phyloP scores from a whole-genome alignment of 768 basidiomycete genomes.

The Podaxis sp. region DNA sequence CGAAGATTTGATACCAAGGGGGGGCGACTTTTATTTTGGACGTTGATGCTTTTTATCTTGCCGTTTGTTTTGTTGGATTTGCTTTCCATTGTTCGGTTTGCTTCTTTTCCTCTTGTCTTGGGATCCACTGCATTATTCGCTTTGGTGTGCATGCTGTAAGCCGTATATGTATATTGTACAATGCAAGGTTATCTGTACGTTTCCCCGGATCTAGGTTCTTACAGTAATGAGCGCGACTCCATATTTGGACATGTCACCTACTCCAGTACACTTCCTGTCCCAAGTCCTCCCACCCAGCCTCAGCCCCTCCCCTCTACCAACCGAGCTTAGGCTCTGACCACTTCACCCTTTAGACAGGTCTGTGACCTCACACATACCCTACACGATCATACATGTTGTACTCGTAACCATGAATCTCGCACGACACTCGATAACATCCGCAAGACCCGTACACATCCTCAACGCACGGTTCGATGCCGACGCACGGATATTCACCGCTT shows the following conservation, averaged over 20 bases:
- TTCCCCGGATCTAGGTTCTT: background rate
- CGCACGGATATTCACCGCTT: conserved; percentile 74
- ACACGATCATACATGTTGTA: background rate
- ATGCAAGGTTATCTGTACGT: background rate
- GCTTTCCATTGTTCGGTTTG: conserved; percentile 1
- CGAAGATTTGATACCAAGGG: conserved; percentile 8
- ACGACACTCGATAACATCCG: conserved; percentile 78
- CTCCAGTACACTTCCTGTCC: background rate
- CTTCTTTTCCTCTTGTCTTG: conserved; percentile 8
- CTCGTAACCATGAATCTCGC: conserved; percentile 72
- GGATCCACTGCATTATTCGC: conserved; percentile 14
- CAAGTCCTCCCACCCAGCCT: background rate
- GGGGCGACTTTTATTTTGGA: conserved; percentile 3
- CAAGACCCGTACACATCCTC: conserved; percentile 69
- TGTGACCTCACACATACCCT: background rate
- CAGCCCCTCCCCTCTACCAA: conserved; percentile 12
- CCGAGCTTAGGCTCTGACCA: background rate
- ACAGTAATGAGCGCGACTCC: conserved; percentile 5
- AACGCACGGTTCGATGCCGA: conserved; percentile 82
- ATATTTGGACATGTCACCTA: conserved; percentile 7
- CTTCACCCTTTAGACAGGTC: background rate
- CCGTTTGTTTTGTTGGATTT: background rate
- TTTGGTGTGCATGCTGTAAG: conserved; percentile 14
- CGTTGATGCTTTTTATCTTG: background rate
- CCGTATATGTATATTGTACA: conserved; percentile 11